Evolutionary conservation across 2,329 filamentous ascomycete species (phyloP).

Genomic region (Arachnomyces sp.): DNA sequence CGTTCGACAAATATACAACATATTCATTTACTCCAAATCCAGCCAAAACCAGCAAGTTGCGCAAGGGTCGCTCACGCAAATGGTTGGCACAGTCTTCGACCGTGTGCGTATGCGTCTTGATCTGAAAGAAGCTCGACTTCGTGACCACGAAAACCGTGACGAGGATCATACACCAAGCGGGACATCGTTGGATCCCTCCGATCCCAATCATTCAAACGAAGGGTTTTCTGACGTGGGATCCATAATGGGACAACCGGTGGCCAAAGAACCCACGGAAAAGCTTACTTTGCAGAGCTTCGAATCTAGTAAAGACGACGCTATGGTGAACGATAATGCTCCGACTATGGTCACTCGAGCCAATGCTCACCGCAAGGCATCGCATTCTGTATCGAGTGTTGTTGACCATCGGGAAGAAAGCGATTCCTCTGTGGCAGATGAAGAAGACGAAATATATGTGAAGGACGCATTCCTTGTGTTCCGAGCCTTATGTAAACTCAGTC

Average conservation of each 20-base stretch:
- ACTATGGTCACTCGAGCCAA: conserved; percentile 56
- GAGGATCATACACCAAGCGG: conserved; percentile 26
- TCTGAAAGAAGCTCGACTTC: conserved; percentile 71
- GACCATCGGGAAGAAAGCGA: conserved; percentile 36
- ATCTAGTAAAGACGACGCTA: conserved; percentile 59
- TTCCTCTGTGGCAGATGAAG: conserved; percentile 50
- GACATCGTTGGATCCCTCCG: conserved; percentile 30
- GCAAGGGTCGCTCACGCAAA: conserved; percentile 92
- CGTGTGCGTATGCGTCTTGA: conserved; percentile 79
- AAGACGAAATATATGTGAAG: conserved; percentile 94
- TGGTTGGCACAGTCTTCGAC: conserved; percentile 98
- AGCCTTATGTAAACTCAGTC: conserved; percentile 95
- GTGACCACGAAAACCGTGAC: conserved; percentile 28
- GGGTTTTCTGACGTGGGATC: conserved; percentile 35
- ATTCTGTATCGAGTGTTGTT: conserved; percentile 28
- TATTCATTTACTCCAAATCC: conserved; percentile 90
- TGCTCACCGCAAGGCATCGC: conserved; percentile 32
- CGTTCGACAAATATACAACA: conserved; percentile 96
- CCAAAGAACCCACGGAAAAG: conserved; percentile 50
- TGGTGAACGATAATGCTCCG: conserved; percentile 59
- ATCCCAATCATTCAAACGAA: conserved; percentile 40
- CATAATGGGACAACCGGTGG: conserved; percentile 35
- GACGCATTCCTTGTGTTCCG: conserved; percentile 96
- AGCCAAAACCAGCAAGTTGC: conserved; percentile 94
- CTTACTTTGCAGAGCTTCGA: conserved; percentile 64